These are phyloP conservation scores for Anisodus acutangulus DNA, from an alignment of 257 asterid species.

Conservation along the genomic window DNA sequence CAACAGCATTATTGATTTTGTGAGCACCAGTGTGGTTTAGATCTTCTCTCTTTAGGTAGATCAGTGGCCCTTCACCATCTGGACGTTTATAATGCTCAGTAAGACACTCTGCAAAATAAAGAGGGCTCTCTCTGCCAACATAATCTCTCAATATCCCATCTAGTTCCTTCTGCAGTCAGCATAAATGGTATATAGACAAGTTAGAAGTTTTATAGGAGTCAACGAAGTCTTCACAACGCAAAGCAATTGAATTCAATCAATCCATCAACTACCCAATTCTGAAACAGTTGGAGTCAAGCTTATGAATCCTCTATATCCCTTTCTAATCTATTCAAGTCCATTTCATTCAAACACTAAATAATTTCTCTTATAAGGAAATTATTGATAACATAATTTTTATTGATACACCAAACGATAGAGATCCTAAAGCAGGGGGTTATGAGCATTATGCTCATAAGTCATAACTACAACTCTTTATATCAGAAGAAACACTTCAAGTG, in stretches of 20 bases:
- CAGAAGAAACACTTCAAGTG: not conserved
- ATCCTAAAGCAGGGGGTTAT: not conserved
- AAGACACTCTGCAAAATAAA: conserved; percentile 87
- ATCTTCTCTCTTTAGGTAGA: conserved; percentile 90
- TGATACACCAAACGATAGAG: not conserved
- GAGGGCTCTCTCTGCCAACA: conserved; percentile 93
- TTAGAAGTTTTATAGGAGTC: not conserved
- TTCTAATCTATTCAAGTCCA: not conserved
- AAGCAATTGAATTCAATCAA: not conserved
- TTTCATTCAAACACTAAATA: not conserved
- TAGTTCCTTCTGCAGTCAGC: conserved; percentile 66
- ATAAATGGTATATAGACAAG: not conserved
- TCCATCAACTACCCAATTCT: not conserved
- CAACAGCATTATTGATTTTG: conserved; percentile 88
- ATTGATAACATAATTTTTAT: not conserved
- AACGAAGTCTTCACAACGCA: not conserved
- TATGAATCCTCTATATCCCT: not conserved
- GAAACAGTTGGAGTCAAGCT: not conserved
- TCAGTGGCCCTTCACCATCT: conserved; percentile 81
- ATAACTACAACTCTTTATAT: not conserved
- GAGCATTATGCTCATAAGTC: not conserved
- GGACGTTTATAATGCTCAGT: conserved; percentile 75
- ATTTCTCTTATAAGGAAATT: not conserved
- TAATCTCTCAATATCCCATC: conserved; percentile 77
- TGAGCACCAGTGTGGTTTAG: conserved; percentile 96